A percentile compares a stretch with the other conserved stretches of the same genome.
Conservation (phyloP, 2,329 filamentous ascomycete species). For the Tetracladium maxilliforme region DNA sequence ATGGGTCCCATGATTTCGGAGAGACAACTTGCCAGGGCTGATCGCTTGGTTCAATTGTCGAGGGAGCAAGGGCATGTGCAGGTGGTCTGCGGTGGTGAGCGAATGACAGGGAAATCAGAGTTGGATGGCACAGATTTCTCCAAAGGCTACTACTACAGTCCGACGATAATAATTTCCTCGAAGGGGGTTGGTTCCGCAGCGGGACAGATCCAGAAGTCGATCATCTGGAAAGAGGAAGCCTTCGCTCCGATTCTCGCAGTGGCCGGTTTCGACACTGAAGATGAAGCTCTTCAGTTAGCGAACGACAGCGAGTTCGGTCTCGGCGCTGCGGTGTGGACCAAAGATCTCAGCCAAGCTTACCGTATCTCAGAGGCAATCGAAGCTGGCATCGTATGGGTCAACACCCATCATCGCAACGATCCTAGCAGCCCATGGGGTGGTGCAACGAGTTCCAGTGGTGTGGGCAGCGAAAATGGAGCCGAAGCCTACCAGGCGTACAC, state of each 20-base stretch:
- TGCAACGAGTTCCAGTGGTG: slow-evolving; percentile 42
- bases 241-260: slow-evolving; percentile 36
- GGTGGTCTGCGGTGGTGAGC: slow-evolving; percentile 29
- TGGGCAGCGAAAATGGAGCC: slow-evolving; percentile 59
- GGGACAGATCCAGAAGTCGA: slow-evolving; percentile 13
- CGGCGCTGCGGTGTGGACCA: slow-evolving; percentile 7
- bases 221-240: slow-evolving; percentile 28
- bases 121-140: slow-evolving; percentile 36
- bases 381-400: slow-evolving; percentile 29
- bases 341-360: slow-evolving; percentile 12
- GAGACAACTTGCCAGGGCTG: slow-evolving; percentile 24
- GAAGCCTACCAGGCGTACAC: slow-evolving; percentile 48
- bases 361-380: slow-evolving; percentile 29
- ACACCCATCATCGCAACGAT: slow-evolving; percentile 54
- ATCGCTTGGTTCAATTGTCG: slow-evolving; percentile 18
- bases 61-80: slow-evolving; percentile 18
- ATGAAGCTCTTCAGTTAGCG: slow-evolving; percentile 27
- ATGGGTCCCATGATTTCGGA: slow-evolving; percentile 52
- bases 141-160: slow-evolving; percentile 31
- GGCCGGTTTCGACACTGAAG: slow-evolving; percentile 27
- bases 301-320: slow-evolving; percentile 30
- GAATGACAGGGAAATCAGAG: slow-evolving; percentile 28
- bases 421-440: slow-evolving; percentile 60
- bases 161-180: slow-evolving; percentile 22
- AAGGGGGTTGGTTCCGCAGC: slow-evolving; percentile 8